Conservation (phyloP, 2,329 filamentous ascomycete genomes). For the Fusarium mangiferae region DNA sequence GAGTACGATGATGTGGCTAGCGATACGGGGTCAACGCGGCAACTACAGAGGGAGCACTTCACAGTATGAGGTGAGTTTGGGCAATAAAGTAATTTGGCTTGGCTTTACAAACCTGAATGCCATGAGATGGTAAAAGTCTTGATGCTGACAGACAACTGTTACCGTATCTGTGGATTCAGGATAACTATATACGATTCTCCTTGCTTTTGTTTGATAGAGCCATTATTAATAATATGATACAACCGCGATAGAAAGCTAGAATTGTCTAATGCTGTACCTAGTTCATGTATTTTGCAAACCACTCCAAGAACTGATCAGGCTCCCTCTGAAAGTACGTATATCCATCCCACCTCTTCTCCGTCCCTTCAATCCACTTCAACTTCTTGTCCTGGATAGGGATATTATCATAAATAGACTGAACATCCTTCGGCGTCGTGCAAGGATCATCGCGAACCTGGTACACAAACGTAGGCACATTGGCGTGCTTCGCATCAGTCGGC, state of each 20-base stretch:
- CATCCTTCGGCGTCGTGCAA: constrained; percentile 17
- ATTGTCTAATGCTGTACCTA: not conserved
- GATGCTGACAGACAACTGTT: not conserved
- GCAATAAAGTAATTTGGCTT: accelerated
- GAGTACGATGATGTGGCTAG: constrained; percentile 38
- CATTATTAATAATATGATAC: not conserved
- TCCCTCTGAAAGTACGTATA: constrained; percentile 31
- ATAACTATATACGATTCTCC: constrained; percentile 15
- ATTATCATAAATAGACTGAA: constrained; percentile 30
- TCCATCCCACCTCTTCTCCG: constrained; percentile 18
- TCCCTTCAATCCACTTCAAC: constrained; percentile 24
- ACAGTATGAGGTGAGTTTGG: constrained; percentile 14
- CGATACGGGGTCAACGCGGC: constrained; percentile 36
- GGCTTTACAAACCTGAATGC: accelerated
- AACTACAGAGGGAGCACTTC: constrained; percentile 37
- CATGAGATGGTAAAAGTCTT: not conserved
- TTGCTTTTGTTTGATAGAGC: not conserved
- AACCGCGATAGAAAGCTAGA: accelerated
- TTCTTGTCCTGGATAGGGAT: constrained; percentile 22
- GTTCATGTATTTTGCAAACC: constrained; percentile 20
- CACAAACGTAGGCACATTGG: constrained; percentile 19
- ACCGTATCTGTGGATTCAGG: accelerated
- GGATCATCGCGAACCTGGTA: constrained; percentile 26
- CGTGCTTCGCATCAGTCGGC: constrained; percentile 16
- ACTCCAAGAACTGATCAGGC: constrained; percentile 28